phyloP scores from a whole-genome alignment of 495 filamentous ascomycete genomes.

The Lichenothelia convexa region DNA sequence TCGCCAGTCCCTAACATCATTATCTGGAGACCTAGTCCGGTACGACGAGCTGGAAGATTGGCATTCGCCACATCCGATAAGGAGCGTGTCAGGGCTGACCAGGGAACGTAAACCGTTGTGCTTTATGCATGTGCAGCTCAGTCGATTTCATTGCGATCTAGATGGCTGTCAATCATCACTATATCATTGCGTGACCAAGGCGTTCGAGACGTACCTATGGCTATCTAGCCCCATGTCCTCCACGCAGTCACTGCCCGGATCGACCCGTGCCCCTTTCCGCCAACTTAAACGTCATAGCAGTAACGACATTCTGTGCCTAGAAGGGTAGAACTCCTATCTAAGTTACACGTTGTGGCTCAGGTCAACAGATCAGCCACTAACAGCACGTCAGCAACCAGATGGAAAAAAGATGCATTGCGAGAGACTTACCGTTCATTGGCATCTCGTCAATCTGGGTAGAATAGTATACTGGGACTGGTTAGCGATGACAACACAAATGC shows the following conservation, averaged over 20 bases:
- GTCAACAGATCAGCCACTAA: constrained; percentile 1
- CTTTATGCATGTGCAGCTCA: too few species aligned
- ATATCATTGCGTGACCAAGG: too few species aligned
- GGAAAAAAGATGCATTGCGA: neutral
- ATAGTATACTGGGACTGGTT: constrained; percentile 53
- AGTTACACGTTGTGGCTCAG: neutral
- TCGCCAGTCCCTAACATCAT: too few species aligned
- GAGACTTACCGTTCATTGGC: constrained; percentile 67
- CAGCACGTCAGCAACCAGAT: neutral
- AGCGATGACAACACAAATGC: constrained; percentile 10
- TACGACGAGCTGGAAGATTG: too few species aligned
- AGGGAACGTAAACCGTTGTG: too few species aligned
- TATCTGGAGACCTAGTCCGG: too few species aligned
- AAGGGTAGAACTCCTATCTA: neutral
- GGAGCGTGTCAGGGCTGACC: too few species aligned
- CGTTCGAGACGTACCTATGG: too few species aligned
- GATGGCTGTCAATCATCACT: too few species aligned
- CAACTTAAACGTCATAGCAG: neutral
- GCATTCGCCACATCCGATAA: too few species aligned
- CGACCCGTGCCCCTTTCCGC: neutral
- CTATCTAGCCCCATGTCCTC: too few species aligned
- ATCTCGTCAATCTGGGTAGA: constrained; percentile 99
- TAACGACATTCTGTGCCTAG: neutral
- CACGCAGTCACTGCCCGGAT: neutral
- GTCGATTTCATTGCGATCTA: too few species aligned